These are phyloP conservation scores for Ustilago lituana DNA, from an alignment of 1,284 basidiomycete species.

Conservation along the genomic window DNA sequence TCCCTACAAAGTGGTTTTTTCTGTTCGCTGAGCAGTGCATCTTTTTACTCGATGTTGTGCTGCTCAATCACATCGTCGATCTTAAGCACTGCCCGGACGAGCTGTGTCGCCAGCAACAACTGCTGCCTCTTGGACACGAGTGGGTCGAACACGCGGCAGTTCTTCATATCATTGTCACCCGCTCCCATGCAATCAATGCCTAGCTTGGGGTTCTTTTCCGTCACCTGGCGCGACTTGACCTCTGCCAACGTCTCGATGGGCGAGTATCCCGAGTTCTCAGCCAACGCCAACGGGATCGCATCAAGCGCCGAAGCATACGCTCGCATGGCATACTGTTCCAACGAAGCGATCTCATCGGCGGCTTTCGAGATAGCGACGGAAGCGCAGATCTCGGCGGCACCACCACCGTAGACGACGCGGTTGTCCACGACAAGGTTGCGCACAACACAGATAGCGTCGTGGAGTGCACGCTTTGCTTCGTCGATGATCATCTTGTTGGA, in stretches of 20 bases:
- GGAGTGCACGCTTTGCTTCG: slow-evolving; percentile 95
- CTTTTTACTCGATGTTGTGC: slow-evolving; percentile 56
- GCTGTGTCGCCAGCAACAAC: slow-evolving; percentile 95
- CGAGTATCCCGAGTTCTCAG: slow-evolving; percentile 94
- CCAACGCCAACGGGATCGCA: slow-evolving; percentile 89
- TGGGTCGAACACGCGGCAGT: slow-evolving; percentile 96
- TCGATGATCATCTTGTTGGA: slow-evolving; percentile 98
- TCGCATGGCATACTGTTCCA: slow-evolving; percentile 99
- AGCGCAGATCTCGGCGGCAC: slow-evolving; percentile 95
- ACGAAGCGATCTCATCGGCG: slow-evolving; percentile 92
- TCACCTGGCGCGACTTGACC: slow-evolving; percentile 92
- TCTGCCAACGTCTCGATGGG: slow-evolving; percentile 96
- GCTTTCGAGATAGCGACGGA: slow-evolving; percentile 91
- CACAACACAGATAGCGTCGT: slow-evolving; percentile 96
- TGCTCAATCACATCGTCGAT: slow-evolving; percentile 67
- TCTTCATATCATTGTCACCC: slow-evolving; percentile 86
- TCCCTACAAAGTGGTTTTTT: no score
- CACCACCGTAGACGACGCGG: slow-evolving; percentile 96
- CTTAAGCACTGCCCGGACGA: slow-evolving; percentile 70
- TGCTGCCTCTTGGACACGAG: slow-evolving; percentile 97
- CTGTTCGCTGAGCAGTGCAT: no score
- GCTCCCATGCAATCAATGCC: slow-evolving; percentile 92
- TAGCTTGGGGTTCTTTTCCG: slow-evolving; percentile 82
- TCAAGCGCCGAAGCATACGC: slow-evolving; percentile 95
- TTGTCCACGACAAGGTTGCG: slow-evolving; percentile 94